Conservation (phyloP, 805 yeast genomes). For the Lachancea kluyveri region DNA sequence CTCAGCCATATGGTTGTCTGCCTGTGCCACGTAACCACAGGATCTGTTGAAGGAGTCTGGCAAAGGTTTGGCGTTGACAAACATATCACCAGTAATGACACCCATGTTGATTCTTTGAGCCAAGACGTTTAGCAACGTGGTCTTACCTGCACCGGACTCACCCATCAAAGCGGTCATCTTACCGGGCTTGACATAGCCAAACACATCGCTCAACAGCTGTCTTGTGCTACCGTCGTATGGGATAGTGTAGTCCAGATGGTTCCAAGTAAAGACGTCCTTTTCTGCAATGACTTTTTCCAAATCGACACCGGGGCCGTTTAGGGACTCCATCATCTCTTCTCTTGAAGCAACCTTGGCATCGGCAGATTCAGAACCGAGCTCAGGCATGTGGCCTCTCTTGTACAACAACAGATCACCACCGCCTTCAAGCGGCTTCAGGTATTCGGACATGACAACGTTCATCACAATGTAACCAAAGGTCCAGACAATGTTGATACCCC, state of each 20-base stretch:
- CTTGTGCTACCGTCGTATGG: conserved; percentile 55
- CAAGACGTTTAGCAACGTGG: conserved; percentile 64
- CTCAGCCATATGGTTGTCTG: conserved; percentile 60
- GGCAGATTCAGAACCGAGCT: conserved; percentile 29
- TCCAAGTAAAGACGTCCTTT: conserved; percentile 64
- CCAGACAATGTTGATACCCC: conserved; percentile 51
- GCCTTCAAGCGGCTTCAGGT: conserved; percentile 31
- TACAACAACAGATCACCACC: conserved; percentile 38
- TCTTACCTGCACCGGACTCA: conserved; percentile 78
- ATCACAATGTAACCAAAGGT: conserved; percentile 32
- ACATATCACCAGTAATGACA: conserved; percentile 60
- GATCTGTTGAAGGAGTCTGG: conserved; percentile 55
- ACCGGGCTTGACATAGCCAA: conserved; percentile 77
- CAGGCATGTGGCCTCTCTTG: conserved; percentile 39
- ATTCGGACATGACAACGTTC: conserved; percentile 34
- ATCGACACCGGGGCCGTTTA: conserved; percentile 29
- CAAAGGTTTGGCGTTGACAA: conserved; percentile 57
- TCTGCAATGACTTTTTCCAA: conserved; percentile 29
- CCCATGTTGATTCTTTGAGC: conserved; percentile 69
- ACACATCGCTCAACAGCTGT: conserved; percentile 46
- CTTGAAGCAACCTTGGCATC: conserved; percentile 34
- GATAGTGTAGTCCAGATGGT: conserved; percentile 59
- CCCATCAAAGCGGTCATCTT: conserved; percentile 77
- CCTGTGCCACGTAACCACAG: conserved; percentile 74
- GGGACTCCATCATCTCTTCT: conserved; percentile 34